Percentiles rank a stretch among this genome's conserved stretches.
Conservation (phyloP, 306 rosid genomes). For the Benincasa hispida region DNA sequence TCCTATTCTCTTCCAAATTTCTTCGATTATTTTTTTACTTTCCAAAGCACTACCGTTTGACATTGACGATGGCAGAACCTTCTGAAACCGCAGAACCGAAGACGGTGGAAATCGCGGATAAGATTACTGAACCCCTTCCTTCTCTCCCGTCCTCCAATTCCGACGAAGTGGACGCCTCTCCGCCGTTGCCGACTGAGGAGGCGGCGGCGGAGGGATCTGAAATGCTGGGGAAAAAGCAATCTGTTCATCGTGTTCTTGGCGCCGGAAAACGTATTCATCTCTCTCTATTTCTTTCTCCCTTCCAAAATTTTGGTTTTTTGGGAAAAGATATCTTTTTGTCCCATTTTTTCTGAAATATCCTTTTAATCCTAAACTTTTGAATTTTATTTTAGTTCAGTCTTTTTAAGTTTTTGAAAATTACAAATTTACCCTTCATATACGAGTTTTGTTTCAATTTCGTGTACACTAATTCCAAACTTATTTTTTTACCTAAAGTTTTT, state of each 20-base stretch:
- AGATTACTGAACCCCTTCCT: neutral
- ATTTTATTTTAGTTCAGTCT: too few species aligned
- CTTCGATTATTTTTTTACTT: too few species aligned
- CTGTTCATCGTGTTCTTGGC: constrained; percentile 56
- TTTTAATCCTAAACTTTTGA: too few species aligned
- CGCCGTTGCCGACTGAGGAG: constrained; percentile 2
- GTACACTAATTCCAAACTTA: too few species aligned
- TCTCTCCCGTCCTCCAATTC: constrained; percentile 20
- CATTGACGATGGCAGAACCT: neutral
- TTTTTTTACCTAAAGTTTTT: too few species aligned
- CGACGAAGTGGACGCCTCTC: constrained; percentile 16
- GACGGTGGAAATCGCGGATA: constrained; percentile 17
- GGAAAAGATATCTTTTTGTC: too few species aligned
- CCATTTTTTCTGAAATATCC: too few species aligned
- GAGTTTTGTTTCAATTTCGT: too few species aligned
- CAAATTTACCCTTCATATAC: too few species aligned
- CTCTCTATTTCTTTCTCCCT: neutral
- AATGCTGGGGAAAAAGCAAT: constrained; percentile 44
- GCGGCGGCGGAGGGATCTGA: constrained; percentile 40
- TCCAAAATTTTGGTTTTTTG: too few species aligned
- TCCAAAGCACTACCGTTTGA: too few species aligned
- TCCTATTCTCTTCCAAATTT: neutral
- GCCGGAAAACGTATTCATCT: constrained; percentile 53
- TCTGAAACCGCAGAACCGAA: neutral
- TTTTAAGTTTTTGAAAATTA: too few species aligned